Evolutionary conservation across 768 basidiomycete genomes (phyloP).

Genomic region (Agrocybe chaxingu): DNA sequence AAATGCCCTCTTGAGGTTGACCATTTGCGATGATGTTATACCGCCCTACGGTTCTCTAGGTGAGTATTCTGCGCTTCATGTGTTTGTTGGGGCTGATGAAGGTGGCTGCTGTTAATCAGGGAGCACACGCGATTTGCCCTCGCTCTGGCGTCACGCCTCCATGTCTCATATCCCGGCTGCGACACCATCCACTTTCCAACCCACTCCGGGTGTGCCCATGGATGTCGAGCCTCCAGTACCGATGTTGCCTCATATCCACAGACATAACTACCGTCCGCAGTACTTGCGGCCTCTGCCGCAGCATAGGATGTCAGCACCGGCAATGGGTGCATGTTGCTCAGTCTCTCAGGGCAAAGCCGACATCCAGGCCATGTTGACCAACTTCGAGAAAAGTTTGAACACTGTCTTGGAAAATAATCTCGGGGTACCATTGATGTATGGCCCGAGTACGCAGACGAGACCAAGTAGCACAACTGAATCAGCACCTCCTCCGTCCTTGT

Average conservation of each 20-base stretch:
- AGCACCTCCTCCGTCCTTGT: slow-evolving; percentile 22
- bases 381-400: slow-evolving; percentile 57
- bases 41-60: slow-evolving; percentile 15
- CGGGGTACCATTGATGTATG: slow-evolving; percentile 5
- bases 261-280: slow-evolving; percentile 6
- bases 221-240: slow-evolving; percentile 5
- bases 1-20: slow-evolving; percentile 60
- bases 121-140: neutral
- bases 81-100: neutral
- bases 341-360: slow-evolving; percentile 46
- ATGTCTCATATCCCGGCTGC: slow-evolving; percentile 7
- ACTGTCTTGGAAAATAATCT: slow-evolving; percentile 32
- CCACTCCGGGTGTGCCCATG: slow-evolving; percentile 4
- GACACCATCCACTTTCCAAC: neutral
- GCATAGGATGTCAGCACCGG: slow-evolving; percentile 11
- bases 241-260: neutral
- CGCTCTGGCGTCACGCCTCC: neutral
- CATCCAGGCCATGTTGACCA: slow-evolving; percentile 39
- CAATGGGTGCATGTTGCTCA: slow-evolving; percentile 36
- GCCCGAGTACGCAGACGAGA: neutral
- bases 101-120: neutral
- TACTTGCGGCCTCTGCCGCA: slow-evolving; percentile 11
- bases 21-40: slow-evolving; percentile 49
- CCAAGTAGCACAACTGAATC: neutral
- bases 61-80: slow-evolving; percentile 15